These are phyloP conservation scores for Phaeoacremonium minimum DNA, from an alignment of 2,329 filamentous ascomycete species.

Conservation along the genomic window DNA sequence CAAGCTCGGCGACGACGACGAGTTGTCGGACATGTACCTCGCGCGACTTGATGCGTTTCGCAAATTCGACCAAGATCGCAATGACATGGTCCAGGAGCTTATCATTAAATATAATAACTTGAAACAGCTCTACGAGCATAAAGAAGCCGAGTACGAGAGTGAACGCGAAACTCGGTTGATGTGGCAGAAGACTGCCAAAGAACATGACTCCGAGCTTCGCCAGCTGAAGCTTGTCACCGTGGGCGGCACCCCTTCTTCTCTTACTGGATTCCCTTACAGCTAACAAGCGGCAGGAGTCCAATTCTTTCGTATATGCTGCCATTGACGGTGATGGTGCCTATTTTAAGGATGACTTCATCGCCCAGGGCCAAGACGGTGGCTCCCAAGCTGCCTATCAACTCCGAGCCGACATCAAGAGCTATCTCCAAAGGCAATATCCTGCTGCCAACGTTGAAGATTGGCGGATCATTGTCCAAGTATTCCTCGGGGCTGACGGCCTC, in stretches of 20 bases:
- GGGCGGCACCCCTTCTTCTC: background rate
- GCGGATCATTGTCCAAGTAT: slow-evolving; percentile 25
- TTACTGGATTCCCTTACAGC: background rate
- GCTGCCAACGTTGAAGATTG: slow-evolving; percentile 21
- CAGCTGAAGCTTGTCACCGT: slow-evolving; percentile 6
- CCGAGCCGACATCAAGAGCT: slow-evolving; percentile 15
- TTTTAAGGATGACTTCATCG: slow-evolving; percentile 25
- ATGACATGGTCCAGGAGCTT: no score
- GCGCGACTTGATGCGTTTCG: no score
- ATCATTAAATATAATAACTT: no score
- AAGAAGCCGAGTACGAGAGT: no score
- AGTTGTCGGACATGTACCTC: no score
- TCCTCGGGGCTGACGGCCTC: slow-evolving; percentile 26
- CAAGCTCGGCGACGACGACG: no score
- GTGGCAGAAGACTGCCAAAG: slow-evolving; percentile 8
- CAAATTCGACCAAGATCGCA: no score
- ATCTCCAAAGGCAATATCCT: slow-evolving; percentile 16
- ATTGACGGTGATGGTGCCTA: slow-evolving; percentile 30
- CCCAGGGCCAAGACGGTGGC: slow-evolving; percentile 24
- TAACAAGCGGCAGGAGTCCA: slow-evolving; percentile 18
- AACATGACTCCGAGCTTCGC: slow-evolving; percentile 5
- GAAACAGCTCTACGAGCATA: no score
- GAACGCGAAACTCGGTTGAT: slow-evolving; percentile 7
- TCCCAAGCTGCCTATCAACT: slow-evolving; percentile 23
- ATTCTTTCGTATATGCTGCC: slow-evolving; percentile 25